These are phyloP conservation scores for Cornus controversa DNA, from an alignment of 148 eudicot species.

Conservation along the genomic window DNA sequence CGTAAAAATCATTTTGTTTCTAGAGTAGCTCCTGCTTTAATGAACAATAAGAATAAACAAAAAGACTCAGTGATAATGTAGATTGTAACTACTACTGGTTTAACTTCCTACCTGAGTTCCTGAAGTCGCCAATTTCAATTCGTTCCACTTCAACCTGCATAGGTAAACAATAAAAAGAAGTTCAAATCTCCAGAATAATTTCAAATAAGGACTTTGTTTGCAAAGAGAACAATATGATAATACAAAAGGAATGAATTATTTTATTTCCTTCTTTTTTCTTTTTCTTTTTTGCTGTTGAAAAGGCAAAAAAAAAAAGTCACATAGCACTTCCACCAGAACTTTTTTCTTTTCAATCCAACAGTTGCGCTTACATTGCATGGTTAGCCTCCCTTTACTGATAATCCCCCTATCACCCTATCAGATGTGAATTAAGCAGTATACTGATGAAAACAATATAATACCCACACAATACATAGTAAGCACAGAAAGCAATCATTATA, in stretches of 20 bases:
- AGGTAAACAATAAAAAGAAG: constrained; percentile 5
- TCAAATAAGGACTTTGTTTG: not conserved
- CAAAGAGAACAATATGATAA: not conserved
- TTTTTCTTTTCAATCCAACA: too few species aligned
- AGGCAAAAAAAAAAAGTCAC: not conserved
- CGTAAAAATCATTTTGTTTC: not conserved
- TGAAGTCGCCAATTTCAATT: constrained; percentile 68
- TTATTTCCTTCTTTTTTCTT: not conserved
- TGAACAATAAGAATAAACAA: not conserved
- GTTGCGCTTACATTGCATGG: too few species aligned
- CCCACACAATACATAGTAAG: too few species aligned
- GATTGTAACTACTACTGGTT: not conserved
- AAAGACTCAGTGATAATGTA: not conserved
- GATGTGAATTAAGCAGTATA: not conserved
- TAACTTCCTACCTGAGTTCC: constrained; percentile 54
- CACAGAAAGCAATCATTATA: too few species aligned
- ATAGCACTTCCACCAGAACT: not conserved
- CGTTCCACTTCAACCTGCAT: constrained; percentile 86
- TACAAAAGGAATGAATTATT: not conserved
- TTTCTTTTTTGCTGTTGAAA: too few species aligned
- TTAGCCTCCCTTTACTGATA: too few species aligned
- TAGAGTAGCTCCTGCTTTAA: not conserved
- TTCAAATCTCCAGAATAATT: not conserved
- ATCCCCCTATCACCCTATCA: too few species aligned
- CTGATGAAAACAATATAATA: not conserved